Conservation (phyloP, 768 basidiomycete genomes). For the Lanmaoa rubissima region DNA sequence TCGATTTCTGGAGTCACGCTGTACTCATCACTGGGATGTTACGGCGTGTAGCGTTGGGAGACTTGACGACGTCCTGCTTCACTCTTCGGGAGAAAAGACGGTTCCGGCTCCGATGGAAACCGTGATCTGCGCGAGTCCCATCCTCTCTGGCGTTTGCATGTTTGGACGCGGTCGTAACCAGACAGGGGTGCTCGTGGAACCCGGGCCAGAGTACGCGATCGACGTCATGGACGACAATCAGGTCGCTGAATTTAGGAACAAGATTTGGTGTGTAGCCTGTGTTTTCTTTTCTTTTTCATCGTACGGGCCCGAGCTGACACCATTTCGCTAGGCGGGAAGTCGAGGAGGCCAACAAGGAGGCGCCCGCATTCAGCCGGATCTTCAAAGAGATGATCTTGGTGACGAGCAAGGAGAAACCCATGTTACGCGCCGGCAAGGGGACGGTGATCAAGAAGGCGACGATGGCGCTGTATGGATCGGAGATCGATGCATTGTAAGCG, state of each 20-base stretch:
- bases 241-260: conserved; percentile 33
- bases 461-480: conserved; percentile 38
- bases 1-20: background rate
- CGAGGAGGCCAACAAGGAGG: conserved; percentile 41
- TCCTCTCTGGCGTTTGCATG: conserved; percentile 35
- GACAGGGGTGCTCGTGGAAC: conserved; percentile 33
- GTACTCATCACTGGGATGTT: background rate
- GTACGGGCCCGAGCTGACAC: background rate
- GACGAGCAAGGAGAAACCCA: conserved; percentile 39
- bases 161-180: conserved; percentile 37
- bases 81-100: conserved; percentile 34
- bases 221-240: conserved; percentile 31
- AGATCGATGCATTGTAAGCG: conserved; percentile 46
- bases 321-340: conserved; percentile 32
- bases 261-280: conserved; percentile 34
- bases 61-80: conserved; percentile 34
- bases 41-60: conserved; percentile 36
- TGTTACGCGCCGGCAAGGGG: conserved; percentile 47
- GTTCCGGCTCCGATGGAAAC: conserved; percentile 36
- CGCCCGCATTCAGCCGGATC: conserved; percentile 42
- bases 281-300: background rate
- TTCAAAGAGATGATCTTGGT: conserved; percentile 54
- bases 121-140: conserved; percentile 18
- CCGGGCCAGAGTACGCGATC: conserved; percentile 32
- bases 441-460: conserved; percentile 43